Evolutionary conservation across 108 stramenopile genomes (phyloP).

Genomic region (Aureococcus anophagefferens): DNA sequence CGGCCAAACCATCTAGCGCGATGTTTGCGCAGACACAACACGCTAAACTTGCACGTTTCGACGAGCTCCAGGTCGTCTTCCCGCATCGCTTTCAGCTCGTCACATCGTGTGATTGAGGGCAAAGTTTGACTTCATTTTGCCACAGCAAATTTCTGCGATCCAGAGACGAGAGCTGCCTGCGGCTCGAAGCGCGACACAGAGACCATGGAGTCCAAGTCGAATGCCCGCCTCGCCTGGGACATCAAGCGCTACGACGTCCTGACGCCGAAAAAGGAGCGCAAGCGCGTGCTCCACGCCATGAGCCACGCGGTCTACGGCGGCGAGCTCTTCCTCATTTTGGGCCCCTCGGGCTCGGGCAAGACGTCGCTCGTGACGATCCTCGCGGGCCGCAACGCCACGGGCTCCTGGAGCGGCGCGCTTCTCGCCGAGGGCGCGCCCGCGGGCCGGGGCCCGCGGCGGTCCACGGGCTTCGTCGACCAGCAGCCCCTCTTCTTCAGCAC

Average conservation of each 20-base stretch:
- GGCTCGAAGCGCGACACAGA: too few species aligned
- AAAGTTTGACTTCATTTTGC: too few species aligned
- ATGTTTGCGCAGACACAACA: background rate
- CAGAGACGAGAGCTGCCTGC: too few species aligned
- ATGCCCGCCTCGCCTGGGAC: too few species aligned
- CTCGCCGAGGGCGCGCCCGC: constrained; percentile 46
- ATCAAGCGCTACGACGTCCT: too few species aligned
- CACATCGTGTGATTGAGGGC: too few species aligned
- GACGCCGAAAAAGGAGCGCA: too few species aligned
- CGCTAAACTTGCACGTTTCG: background rate
- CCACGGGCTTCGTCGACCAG: constrained; percentile 56
- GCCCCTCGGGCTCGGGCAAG: background rate
- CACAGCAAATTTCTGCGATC: too few species aligned
- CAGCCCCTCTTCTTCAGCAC: constrained; percentile 51
- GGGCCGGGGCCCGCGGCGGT: constrained; percentile 11
- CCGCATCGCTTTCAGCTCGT: too few species aligned
- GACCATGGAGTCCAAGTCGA: too few species aligned
- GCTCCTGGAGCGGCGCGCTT: constrained; percentile 44
- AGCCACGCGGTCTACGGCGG: background rate
- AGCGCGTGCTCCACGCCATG: too few species aligned
- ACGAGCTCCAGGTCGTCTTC: background rate
- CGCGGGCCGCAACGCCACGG: constrained; percentile 4
- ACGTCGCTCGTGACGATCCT: background rate
- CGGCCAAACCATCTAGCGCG: background rate
- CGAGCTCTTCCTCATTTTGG: background rate